Evolutionary conservation across 23 red algal genomes (phyloP).

Genomic region (Gracilaria vermiculophylla): DNA sequence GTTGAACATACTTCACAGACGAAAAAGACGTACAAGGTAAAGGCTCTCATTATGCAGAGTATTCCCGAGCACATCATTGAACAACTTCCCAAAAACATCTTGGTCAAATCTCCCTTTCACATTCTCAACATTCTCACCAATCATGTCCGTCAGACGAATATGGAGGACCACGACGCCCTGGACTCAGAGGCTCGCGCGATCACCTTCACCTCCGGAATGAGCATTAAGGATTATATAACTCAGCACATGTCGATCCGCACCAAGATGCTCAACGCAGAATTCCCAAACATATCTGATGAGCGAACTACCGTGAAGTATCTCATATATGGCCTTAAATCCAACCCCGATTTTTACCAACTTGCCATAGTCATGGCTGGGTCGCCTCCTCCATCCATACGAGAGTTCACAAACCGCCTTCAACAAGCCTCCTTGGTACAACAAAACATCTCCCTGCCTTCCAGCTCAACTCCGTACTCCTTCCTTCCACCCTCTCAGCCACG

Average conservation of each 20-base stretch:
- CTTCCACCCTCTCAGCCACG: neutral
- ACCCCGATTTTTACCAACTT: neutral
- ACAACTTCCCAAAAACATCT: neutral
- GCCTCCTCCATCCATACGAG: neutral
- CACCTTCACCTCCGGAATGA: neutral
- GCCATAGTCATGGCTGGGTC: neutral
- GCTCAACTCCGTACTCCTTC: neutral
- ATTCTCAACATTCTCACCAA: neutral
- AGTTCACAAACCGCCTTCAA: conserved; percentile 1
- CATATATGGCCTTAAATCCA: neutral
- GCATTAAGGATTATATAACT: neutral
- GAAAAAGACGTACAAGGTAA: neutral
- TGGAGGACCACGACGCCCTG: neutral
- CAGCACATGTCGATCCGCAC: neutral
- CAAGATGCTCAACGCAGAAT: neutral
- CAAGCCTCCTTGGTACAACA: neutral
- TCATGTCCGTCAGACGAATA: neutral
- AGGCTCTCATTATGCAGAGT: neutral
- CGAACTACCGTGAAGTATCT: neutral
- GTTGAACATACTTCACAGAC: neutral
- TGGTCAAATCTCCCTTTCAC: neutral
- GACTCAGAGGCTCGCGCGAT: neutral
- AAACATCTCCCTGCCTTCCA: neutral
- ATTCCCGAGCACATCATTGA: neutral
- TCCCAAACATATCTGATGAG: neutral